phyloP scores from a whole-genome alignment of 495 filamentous ascomycete species.

The Evansstolkia leycettana region DNA sequence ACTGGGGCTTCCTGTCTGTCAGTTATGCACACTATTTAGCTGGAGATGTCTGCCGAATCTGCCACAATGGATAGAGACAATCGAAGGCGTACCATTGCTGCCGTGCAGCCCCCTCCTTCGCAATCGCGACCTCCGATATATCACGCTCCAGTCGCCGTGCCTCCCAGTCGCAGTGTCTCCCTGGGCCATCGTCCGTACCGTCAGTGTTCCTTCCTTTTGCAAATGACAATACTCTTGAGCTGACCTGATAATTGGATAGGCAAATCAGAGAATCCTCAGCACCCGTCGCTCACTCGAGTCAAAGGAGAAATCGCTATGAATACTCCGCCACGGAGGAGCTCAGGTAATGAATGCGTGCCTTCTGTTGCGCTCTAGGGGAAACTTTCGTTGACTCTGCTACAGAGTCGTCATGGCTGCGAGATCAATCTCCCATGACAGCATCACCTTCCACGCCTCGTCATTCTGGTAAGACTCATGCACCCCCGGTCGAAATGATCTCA shows the following conservation, averaged over 20 bases:
- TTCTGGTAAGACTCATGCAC: conserved; percentile 1
- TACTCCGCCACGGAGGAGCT: conserved; percentile 17
- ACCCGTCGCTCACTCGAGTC: conserved; percentile 23
- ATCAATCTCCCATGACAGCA: conserved; percentile 17
- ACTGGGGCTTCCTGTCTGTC: conserved; percentile 18
- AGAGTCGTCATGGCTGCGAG: conserved; percentile 26
- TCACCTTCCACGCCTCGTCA: conserved; percentile 14
- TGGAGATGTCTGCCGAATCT: conserved; percentile 4
- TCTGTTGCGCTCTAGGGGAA: background rate
- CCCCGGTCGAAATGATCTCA: background rate
- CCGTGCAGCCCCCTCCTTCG: conserved; percentile 14
- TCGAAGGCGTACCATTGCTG: conserved; percentile 17
- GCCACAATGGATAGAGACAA: conserved; percentile 19
- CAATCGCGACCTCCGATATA: conserved; percentile 16
- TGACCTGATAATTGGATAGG: conserved; percentile 5
- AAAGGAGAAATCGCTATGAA: conserved; percentile 27
- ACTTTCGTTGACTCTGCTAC: background rate
- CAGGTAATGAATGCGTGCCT: conserved; percentile 4
- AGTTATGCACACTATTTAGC: conserved; percentile 14
- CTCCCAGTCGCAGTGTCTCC: conserved; percentile 9
- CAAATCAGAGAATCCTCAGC: conserved; percentile 16
- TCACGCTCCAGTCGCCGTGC: conserved; percentile 11
- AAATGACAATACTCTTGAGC: conserved; percentile 3
- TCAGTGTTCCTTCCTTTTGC: conserved; percentile 9
- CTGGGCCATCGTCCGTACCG: conserved; percentile 12